A percentile compares a stretch with the other conserved stretches of the same genome.
Evolutionary conservation across 495 filamentous ascomycete species (phyloP).

Genomic region (Talaromyces nanjingensis): DNA sequence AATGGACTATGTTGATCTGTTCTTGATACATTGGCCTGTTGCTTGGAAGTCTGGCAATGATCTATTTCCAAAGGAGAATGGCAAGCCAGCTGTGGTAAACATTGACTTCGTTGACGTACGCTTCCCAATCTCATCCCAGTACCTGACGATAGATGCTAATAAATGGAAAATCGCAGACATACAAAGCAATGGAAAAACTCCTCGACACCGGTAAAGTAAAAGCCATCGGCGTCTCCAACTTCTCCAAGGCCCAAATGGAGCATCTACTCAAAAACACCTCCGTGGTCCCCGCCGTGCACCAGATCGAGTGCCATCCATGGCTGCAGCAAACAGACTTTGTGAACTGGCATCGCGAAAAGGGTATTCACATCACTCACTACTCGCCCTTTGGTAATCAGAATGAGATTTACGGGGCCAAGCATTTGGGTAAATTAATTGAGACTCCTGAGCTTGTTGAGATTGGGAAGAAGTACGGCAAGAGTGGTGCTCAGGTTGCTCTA

Average conservation of each 20-base stretch:
- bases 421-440: constrained; percentile 50
- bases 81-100: constrained; percentile 33
- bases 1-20: constrained; percentile 63
- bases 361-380: constrained; percentile 59
- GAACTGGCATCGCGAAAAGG: constrained; percentile 46
- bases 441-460: constrained; percentile 54
- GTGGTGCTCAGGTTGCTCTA: constrained; percentile 53
- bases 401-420: constrained; percentile 45
- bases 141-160: too few relatives aligned
- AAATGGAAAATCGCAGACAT: constrained; percentile 32
- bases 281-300: constrained; percentile 59
- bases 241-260: constrained; percentile 61
- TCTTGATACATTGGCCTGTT: constrained; percentile 63
- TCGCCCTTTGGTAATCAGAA: constrained; percentile 70
- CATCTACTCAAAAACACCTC: constrained; percentile 52
- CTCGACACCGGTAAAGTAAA: constrained; percentile 47
- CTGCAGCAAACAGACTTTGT: constrained; percentile 54
- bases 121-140: constrained; percentile 29
- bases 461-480: constrained; percentile 57
- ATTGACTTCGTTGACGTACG: constrained; percentile 46
- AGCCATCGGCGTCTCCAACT: constrained; percentile 75
- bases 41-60: constrained; percentile 38
- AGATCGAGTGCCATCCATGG: constrained; percentile 57
- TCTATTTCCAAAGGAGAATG: constrained; percentile 38
- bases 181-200: constrained; percentile 58